These are phyloP conservation scores for Aspergillus sp. DNA, from an alignment of 2,329 filamentous ascomycete genomes.

Conservation along the genomic window DNA sequence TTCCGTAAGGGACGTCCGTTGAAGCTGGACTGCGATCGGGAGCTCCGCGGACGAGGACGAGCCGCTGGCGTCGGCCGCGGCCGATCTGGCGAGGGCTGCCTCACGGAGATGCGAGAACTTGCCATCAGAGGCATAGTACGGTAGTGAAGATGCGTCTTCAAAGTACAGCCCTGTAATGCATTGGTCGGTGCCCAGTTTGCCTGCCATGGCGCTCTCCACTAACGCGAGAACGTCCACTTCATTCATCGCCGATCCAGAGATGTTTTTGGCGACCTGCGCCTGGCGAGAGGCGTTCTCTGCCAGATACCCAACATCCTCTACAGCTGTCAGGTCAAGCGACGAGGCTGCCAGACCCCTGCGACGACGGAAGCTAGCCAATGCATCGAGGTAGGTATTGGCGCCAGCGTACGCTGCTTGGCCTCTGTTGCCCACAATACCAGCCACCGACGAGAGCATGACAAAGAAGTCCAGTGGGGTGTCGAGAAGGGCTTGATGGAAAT, in stretches of 20 bases:
- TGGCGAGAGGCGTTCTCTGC: background rate
- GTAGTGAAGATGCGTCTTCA: background rate
- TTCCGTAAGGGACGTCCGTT: too few species aligned
- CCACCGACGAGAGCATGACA: conserved; percentile 35
- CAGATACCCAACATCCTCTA: conserved; percentile 2
- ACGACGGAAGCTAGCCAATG: conserved; percentile 25
- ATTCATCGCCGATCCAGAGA: background rate
- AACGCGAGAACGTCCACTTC: conserved; percentile 1
- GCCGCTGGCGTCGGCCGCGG: background rate
- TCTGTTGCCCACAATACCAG: conserved; percentile 40
- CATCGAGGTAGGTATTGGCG: conserved; percentile 33
- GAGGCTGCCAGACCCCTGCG: conserved; percentile 19
- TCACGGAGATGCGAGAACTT: background rate
- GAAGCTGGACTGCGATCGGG: too few species aligned
- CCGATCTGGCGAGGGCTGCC: background rate
- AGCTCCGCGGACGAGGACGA: background rate
- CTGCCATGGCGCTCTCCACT: background rate
- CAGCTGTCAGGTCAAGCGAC: conserved; percentile 18
- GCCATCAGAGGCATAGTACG: background rate
- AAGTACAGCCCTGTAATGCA: conserved; percentile 1
- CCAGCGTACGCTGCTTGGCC: conserved; percentile 43
- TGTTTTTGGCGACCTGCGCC: background rate
- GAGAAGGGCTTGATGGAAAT: conserved; percentile 26
- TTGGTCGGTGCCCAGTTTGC: background rate
- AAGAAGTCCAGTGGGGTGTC: conserved; percentile 37